Conservation (phyloP, 2,329 filamentous ascomycete species). For the Colletotrichum orbiculare region DNA sequence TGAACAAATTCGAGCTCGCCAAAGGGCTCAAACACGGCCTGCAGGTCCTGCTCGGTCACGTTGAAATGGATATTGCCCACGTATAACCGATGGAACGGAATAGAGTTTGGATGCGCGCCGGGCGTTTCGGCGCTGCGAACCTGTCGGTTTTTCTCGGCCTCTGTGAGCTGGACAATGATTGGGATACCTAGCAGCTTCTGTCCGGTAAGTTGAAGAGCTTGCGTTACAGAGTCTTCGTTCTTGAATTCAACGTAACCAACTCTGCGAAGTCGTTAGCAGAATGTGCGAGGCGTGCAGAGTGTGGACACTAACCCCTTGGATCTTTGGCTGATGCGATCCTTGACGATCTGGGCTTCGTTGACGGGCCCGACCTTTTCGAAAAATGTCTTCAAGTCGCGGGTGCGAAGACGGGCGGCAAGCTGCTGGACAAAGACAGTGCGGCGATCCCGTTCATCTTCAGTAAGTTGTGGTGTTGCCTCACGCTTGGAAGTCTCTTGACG, state of each 20-base stretch:
- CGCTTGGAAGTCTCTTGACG: conserved; percentile 51
- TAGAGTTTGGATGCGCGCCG: conserved; percentile 78
- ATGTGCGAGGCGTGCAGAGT: neutral
- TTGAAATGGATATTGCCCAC: conserved; percentile 99
- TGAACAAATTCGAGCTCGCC: conserved; percentile 98
- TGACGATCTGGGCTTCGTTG: conserved; percentile 98
- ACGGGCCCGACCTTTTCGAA: conserved; percentile 96
- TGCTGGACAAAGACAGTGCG: conserved; percentile 99
- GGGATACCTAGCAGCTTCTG: conserved; percentile 98
- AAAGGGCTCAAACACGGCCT: conserved; percentile 97
- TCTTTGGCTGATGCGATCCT: conserved; percentile 94
- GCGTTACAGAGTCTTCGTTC: conserved; percentile 90
- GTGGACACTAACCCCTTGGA: conserved; percentile 85
- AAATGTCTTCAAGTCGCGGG: conserved; percentile 91
- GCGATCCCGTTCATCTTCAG: conserved; percentile 95
- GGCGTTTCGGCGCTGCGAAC: conserved; percentile 82
- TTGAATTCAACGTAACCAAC: conserved; percentile 99
- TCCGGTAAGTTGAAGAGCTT: conserved; percentile 97
- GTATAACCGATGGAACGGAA: conserved; percentile 97
- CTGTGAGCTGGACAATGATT: conserved; percentile 97
- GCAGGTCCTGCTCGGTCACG: conserved; percentile 94
- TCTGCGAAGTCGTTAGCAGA: conserved; percentile 64
- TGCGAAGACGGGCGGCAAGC: conserved; percentile 91
- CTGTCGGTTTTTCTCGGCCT: conserved; percentile 99
- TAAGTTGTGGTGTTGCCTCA: conserved; percentile 77